A percentile compares a stretch with the other conserved stretches of the same genome.
Evolutionary conservation across 169 alveolate species (phyloP).

Genomic region (Ichthyophthirius multifiliis): DNA sequence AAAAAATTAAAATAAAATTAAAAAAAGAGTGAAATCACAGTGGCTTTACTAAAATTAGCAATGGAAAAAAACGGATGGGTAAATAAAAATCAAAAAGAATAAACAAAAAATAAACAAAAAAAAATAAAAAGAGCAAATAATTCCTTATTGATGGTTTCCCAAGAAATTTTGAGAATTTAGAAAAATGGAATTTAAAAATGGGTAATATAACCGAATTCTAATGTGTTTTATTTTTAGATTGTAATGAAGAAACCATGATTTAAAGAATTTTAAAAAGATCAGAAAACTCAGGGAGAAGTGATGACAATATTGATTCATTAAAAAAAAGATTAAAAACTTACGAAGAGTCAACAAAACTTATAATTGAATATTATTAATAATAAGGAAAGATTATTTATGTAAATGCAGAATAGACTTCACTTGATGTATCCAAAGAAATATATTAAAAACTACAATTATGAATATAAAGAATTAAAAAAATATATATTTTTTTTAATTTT

Average conservation of each 20-base stretch:
- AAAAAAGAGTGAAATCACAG: constrained; percentile 82
- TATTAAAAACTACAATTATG: too few species aligned
- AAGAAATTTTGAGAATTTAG: constrained; percentile 84
- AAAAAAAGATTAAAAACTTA: constrained; percentile 91
- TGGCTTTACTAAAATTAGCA: constrained; percentile 84
- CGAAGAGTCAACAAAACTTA: constrained; percentile 91
- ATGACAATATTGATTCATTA: constrained; percentile 92
- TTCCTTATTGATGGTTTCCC: constrained; percentile 97
- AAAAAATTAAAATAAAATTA: neutral
- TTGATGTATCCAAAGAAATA: constrained; percentile 44
- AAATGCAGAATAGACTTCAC: constrained; percentile 45
- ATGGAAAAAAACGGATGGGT: constrained; percentile 91
- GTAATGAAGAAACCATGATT: constrained; percentile 70
- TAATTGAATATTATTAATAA: constrained; percentile 80
- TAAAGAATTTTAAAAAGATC: constrained; percentile 81
- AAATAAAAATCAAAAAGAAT: too few species aligned
- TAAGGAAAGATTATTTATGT: constrained; percentile 63
- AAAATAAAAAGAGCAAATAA: constrained; percentile 58
- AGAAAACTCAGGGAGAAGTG: constrained; percentile 92
- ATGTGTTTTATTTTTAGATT: constrained; percentile 18
- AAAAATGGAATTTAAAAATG: constrained; percentile 45
- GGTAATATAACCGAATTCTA: constrained; percentile 66
- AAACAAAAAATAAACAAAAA: too few species aligned
- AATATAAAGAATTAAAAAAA: too few species aligned
- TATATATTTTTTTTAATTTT: too few species aligned